A percentile compares a stretch with the other conserved stretches of the same genome.
phyloP scores from a whole-genome alignment of 371 early-diverging fungal species.

The Blakeslea trispora region DNA sequence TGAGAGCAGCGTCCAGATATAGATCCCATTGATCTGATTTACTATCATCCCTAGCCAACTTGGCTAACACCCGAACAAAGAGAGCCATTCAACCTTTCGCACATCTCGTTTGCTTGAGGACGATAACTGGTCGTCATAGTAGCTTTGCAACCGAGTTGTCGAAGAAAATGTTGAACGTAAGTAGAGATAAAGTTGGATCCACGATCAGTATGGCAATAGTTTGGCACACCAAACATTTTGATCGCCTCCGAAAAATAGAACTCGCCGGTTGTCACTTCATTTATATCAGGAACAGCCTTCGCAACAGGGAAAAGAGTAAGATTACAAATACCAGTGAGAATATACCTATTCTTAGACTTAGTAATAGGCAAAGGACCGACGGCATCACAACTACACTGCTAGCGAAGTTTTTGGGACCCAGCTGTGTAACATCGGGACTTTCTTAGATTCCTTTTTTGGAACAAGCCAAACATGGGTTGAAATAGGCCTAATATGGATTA shows the following conservation, averaged over 20 bases:
- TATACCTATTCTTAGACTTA: constrained; percentile 3
- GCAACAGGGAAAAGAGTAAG: constrained; percentile 15
- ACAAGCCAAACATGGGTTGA: too few species aligned
- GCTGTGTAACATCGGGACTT: too few species aligned
- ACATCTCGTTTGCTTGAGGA: constrained; percentile 35
- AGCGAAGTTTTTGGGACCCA: too few species aligned
- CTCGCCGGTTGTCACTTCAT: constrained; percentile 13
- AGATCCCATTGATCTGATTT: neutral
- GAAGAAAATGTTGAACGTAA: neutral
- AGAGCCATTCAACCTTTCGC: constrained; percentile 35
- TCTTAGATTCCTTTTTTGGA: too few species aligned
- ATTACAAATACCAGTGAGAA: constrained; percentile 3
- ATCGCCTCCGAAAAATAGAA: constrained; percentile 17
- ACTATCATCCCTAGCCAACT: constrained; percentile 7
- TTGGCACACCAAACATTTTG: constrained; percentile 7
- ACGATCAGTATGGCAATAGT: constrained; percentile 22
- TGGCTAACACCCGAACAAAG: constrained; percentile 8
- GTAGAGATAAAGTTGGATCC: constrained; percentile 26
- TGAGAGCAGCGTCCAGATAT: too few species aligned
- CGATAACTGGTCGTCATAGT: neutral
- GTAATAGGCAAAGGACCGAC: constrained; percentile 17
- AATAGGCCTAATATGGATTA: too few species aligned
- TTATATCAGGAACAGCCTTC: constrained; percentile 12
- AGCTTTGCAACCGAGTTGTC: too few species aligned
- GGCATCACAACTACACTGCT: constrained; percentile 21